Evolutionary conservation across 768 basidiomycete genomes (phyloP), one percentile per base, ranked within the genome.

Genomic region (Suillus variegatus): DNA sequence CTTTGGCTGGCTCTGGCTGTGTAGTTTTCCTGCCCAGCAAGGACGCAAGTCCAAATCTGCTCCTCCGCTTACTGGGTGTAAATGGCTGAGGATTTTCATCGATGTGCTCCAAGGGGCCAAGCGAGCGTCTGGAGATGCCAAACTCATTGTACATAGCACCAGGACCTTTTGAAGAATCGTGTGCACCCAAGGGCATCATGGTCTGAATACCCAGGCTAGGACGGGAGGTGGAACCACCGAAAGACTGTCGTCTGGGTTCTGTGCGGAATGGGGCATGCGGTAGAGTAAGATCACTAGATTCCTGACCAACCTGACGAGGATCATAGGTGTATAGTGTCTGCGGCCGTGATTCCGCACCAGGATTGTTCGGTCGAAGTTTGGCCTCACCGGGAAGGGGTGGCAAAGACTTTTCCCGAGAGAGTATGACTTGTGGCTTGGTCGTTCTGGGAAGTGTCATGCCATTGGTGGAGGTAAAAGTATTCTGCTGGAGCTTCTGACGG

Each of bases 191-290:
- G 36, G 86, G 86, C 74, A 86, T 74, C 12, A 49, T 49, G n/a
- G 84, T 89, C 69, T 87, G 87, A 28, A 80, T 68, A 10, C 72
- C 79, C 25, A 86, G 72, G 61, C 84, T 84, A 8, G 90, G 87
- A 22, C 83, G 83, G 7, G 88, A 84, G 16, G 85, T 78, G 25
- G 86, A 77, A 20, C 92, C 93, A 47, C 87, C 81, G 66, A 94
- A 93, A 3, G 93, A 94, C 73, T 93, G 93, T 52, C 93, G 82
- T 66, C 93, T 82, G 44, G 70, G 68, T 63, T 92, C 91, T 20
- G 70, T 78, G 51, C 84, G 84, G 82, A 92, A 92, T 4, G 88
- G 83, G 4, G 87, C 84, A 60, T 86, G 83, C 3, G 90, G 89
- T 38, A 87, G 87, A 9, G 82, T 69, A 70, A 90, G 87, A 65